Conservation (phyloP, 192 early-diverging fungal genomes). For the Coemansia sp. region DNA sequence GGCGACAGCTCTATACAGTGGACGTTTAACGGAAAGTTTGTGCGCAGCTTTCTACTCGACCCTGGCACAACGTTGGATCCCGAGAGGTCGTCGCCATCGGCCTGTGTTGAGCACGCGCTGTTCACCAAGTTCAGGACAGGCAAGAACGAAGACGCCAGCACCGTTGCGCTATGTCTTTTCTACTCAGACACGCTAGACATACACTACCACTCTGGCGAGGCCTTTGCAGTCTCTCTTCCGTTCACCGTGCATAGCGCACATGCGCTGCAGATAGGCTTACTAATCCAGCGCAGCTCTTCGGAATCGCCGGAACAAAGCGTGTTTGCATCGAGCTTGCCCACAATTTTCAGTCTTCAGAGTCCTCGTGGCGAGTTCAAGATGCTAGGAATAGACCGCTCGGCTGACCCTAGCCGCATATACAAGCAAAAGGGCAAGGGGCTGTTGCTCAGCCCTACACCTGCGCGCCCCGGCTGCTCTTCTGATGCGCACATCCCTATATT, state of each 20-base stretch:
- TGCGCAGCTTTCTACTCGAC: conserved; percentile 31
- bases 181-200: conserved; percentile 31
- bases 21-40: conserved; percentile 28
- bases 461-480: not conserved
- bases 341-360: conserved; percentile 43
- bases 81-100: not conserved
- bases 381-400: conserved; percentile 30
- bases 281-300: conserved; percentile 38
- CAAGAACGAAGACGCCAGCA: not conserved
- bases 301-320: conserved; percentile 11
- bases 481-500: conserved; percentile 22
- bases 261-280: conserved; percentile 35
- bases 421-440: conserved; percentile 8
- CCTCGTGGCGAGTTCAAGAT: conserved; percentile 48
- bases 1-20: conserved; percentile 17
- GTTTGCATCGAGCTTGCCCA: conserved; percentile 25
- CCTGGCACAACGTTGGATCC: not conserved
- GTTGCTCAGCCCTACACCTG: conserved; percentile 36
- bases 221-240: conserved; percentile 30
- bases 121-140: conserved; percentile 30
- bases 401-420: conserved; percentile 21
- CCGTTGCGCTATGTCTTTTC: conserved; percentile 45
- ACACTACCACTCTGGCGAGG: conserved; percentile 36
- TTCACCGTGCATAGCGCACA: conserved; percentile 33
- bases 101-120: conserved; percentile 16